phyloP scores from a whole-genome alignment of 805 yeast species.

The Saccharomycopsis fermentans region DNA sequence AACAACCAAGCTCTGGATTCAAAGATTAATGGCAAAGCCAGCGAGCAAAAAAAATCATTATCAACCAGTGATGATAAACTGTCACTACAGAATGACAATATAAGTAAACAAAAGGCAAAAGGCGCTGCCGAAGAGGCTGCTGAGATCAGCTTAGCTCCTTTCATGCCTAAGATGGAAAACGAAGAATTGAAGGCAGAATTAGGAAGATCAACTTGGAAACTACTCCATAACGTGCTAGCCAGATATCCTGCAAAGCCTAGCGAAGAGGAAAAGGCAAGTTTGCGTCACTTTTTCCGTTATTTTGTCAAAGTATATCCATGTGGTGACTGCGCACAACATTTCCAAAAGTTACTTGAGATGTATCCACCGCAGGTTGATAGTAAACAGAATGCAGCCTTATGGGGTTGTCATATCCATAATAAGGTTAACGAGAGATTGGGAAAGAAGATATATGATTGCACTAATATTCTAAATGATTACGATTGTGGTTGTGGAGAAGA shows the following conservation, averaged over 20 bases:
- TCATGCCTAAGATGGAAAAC: slow-evolving; percentile 93
- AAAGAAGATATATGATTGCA: slow-evolving; percentile 74
- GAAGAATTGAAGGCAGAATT: slow-evolving; percentile 60
- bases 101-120: neutral
- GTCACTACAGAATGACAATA: neutral
- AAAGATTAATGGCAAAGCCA: neutral
- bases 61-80: neutral
- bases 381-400: slow-evolving; percentile 73
- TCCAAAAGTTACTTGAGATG: slow-evolving; percentile 53
- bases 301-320: slow-evolving; percentile 95
- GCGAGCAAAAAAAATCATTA: neutral
- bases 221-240: slow-evolving; percentile 86
- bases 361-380: slow-evolving; percentile 79
- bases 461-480: slow-evolving; percentile 76
- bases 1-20: neutral
- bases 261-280: slow-evolving; percentile 47
- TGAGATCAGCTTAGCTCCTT: slow-evolving; percentile 29
- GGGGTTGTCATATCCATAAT: slow-evolving; percentile 95
- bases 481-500: slow-evolving; percentile 93
- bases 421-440: slow-evolving; percentile 65
- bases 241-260: slow-evolving; percentile 83
- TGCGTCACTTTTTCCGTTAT: slow-evolving; percentile 51
- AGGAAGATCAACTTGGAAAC: slow-evolving; percentile 85
- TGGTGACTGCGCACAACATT: slow-evolving; percentile 94
- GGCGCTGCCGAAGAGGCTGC: neutral